A percentile compares a stretch with the other conserved stretches of the same genome.
Evolutionary conservation across 2,329 filamentous ascomycete genomes (phyloP).

Genomic region (Scedosporium apiospermum): DNA sequence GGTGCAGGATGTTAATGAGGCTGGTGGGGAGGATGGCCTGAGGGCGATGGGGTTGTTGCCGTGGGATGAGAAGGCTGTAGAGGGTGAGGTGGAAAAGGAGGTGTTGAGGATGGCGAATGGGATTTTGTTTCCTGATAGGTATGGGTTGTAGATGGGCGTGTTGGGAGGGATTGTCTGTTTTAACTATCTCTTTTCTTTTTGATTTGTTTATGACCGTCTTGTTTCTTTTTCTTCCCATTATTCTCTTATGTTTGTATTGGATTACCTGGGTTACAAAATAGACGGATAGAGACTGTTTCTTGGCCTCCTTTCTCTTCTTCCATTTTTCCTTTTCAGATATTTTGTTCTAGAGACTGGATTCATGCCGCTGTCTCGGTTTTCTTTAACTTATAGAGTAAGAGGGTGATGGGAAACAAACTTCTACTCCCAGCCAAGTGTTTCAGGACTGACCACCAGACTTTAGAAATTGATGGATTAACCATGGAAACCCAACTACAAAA

Average conservation of each 20-base stretch:
- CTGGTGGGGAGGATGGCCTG: conserved; percentile 28
- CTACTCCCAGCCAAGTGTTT: no score
- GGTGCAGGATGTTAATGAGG: conserved; percentile 26
- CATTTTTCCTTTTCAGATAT: neutral
- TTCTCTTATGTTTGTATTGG: neutral
- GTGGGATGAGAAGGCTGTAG: conserved; percentile 27
- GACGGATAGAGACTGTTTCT: neutral
- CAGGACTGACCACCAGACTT: no score
- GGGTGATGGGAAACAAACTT: no score
- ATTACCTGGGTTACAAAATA: neutral
- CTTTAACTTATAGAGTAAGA: no score
- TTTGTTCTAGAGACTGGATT: neutral
- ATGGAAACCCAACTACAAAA: neutral
- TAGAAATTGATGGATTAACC: neutral
- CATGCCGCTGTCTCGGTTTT: neutral
- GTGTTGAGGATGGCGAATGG: conserved; percentile 27
- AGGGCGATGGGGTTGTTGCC: conserved; percentile 31
- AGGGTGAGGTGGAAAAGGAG: conserved; percentile 20
- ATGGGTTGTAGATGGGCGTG: conserved; percentile 12
- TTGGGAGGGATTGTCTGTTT: neutral
- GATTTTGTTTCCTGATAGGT: conserved; percentile 31
- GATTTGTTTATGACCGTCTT: neutral
- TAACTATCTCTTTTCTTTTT: neutral
- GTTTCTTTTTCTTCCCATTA: neutral
- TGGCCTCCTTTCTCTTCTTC: neutral